Evolutionary conservation across 345 rosid species (phyloP).

Genomic region (Garcia nutans): DNA sequence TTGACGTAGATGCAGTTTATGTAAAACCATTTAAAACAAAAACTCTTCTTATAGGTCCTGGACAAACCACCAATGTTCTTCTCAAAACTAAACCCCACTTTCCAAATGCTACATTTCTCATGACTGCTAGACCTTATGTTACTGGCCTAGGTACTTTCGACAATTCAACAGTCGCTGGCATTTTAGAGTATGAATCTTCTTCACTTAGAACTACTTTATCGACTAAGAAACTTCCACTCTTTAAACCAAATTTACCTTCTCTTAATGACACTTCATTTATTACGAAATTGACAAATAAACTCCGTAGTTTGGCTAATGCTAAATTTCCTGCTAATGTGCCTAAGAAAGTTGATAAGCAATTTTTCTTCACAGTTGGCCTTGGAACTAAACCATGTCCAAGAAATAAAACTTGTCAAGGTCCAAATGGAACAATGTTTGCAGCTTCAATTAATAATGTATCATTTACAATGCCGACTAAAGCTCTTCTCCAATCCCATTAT

Average conservation of each 20-base stretch:
- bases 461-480: constrained; percentile 16
- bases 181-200: constrained; percentile 11
- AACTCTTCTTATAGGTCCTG: constrained; percentile 8
- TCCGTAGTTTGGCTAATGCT: constrained; percentile 14
- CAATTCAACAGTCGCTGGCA: constrained; percentile 12
- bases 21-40: constrained; percentile 16
- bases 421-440: constrained; percentile 19
- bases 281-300: neutral
- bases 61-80: constrained; percentile 21
- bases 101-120: constrained; percentile 12
- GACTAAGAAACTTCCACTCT: neutral
- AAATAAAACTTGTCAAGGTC: constrained; percentile 16
- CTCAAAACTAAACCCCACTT: constrained; percentile 6
- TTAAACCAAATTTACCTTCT: constrained; percentile 11
- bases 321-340: constrained; percentile 19
- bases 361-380: constrained; percentile 16
- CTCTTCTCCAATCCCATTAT: constrained; percentile 12
- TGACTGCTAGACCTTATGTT: constrained; percentile 18
- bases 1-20: constrained; percentile 14
- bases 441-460: constrained; percentile 17
- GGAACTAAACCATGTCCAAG: constrained; percentile 13
- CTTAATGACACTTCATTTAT: constrained; percentile 15
- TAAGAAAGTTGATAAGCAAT: constrained; percentile 7
- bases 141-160: constrained; percentile 20
- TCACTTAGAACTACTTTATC: neutral